Base-by-base conservation (phyloP, 148 eudicot genomes). In the Agrostemma githago region DNA sequence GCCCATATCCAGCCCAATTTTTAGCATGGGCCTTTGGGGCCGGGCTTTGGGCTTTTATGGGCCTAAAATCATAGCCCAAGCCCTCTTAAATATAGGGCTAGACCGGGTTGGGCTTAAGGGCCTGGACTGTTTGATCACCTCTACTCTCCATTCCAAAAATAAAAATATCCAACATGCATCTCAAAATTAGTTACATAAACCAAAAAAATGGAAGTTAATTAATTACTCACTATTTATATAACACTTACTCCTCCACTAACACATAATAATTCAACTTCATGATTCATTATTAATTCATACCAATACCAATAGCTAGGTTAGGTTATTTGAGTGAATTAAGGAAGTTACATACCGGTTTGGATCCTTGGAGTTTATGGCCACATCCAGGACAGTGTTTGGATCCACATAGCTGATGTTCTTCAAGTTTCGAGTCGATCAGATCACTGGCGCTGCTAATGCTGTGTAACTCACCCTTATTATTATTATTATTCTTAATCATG, bases 371-470 rank as follows among this genome's bases (percentile, higher is more conserved):
- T 82, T 80, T 90, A 79, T 95, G 99, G 16, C 99, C 99, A 58
- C 99, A 95, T 44, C 97, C 89, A 39, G 97, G 99, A 77, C 99
- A 95, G 54, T 89, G 96, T 68, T 86, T 90, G 44, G 96, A 88
- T 83, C 94, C 99, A 78, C 96, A 87, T 3, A 90, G 79, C 62
- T 95, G 96, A 76, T 95, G 99, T 79, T 95, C 96, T 76, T 95
- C 99, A 65, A n/a, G 96, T 83, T 92, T 95, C 11, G 97, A 91
- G 79, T 95, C 99, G 58, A 95, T 95, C 46, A 95, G 94, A 88
- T 92, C 96, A 62, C 88, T 82, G n/a, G 85, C 76, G 66, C 86
- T 84, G 82, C 90, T 88, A 19, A 88, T 83, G 7, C 90, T 80
- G 61, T 84, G 85, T 77, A 83, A 72, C 63, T 85, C 84, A 74